Base-by-base conservation (phyloP, 306 rosid genomes). In the Medicago arabica region DNA sequence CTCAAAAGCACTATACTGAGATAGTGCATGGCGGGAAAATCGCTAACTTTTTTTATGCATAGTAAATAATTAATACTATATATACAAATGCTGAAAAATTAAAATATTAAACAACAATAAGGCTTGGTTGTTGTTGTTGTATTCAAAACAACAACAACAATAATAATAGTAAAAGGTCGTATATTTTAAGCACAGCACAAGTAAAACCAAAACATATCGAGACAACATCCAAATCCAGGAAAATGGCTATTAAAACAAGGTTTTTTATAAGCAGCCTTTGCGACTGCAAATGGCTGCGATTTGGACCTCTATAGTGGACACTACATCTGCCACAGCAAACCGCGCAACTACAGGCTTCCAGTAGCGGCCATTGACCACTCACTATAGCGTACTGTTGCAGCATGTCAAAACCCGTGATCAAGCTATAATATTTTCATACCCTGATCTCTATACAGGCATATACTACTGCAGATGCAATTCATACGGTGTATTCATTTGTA, bases 371-470 rank as follows among this genome's bases (percentile, higher is more conserved):
- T 53, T 8, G 6, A 21, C 59, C 10, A 8, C 25, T 53, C 19
- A 9, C 28, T 17, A 53, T 53, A 17, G 25, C 13, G 3, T 49
- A 53, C 11, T 17, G 17, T 51, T 51, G 11, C 59, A 53, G 16
- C 57, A 51, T 9, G 2, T 1, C 28, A 72, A 64, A 72, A 34
- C 54, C 54, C 4, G 62, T 44, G 57, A 80, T 41, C 39, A 36
- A 64, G 40, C 67, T 17, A 71, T 21, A 38, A 38, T 5, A 51
- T 31, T 49, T 19, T 17, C 60, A 72, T 21, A 80, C 40, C n/a
- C 49, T 43, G 41, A 65, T 49, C 11, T n/a, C 41, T 7, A 67
- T 7, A 34, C 10, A 46, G 19, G 14, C 63, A 46, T 69, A 67
- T 41, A 62, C 78, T 65, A 46, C 25, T 25, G 50, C 67, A 2